These are phyloP conservation scores for Carallia pectinifolia DNA, from an alignment of 345 rosid species.

Conservation along the genomic window DNA sequence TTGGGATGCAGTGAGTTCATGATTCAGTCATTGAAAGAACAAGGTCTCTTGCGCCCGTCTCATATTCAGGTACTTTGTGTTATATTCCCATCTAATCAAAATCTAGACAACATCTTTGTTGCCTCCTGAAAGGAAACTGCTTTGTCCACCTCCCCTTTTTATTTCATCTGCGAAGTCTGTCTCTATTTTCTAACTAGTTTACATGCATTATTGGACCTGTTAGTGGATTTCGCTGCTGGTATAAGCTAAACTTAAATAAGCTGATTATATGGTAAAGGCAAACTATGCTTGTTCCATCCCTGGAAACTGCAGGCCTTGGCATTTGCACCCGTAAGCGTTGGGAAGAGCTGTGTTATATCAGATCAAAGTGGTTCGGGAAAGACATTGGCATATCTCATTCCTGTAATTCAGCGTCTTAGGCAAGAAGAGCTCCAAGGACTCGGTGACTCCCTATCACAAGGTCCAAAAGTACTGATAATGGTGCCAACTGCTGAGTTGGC, in stretches of 20 bases:
- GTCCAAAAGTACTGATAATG: constrained; percentile 74
- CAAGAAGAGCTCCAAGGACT: constrained; percentile 78
- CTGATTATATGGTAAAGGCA: not conserved
- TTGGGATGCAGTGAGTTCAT: constrained; percentile 70
- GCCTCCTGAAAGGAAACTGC: not conserved
- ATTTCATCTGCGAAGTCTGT: not conserved
- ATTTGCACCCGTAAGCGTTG: constrained; percentile 62
- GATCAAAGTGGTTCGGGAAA: constrained; percentile 99
- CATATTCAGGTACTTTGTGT: constrained; percentile 64
- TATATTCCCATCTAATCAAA: not conserved
- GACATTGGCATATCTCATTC: constrained; percentile 87
- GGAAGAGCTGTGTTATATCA: constrained; percentile 84
- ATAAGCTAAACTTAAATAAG: not conserved
- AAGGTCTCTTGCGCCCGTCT: constrained; percentile 63
- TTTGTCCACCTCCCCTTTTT: not conserved
- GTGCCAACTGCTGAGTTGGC: constrained; percentile 98
- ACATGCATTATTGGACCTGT: not conserved
- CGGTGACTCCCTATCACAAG: constrained; percentile 48
- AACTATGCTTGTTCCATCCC: constrained; percentile 7
- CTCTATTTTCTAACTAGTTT: not conserved
- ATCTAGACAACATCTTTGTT: not conserved
- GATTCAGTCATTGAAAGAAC: constrained; percentile 62
- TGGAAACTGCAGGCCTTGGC: constrained; percentile 72
- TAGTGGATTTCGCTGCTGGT: not conserved
- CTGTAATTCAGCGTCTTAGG: constrained; percentile 77